Evolutionary conservation across 768 basidiomycete species (phyloP).

Genomic region (Chiua virens): DNA sequence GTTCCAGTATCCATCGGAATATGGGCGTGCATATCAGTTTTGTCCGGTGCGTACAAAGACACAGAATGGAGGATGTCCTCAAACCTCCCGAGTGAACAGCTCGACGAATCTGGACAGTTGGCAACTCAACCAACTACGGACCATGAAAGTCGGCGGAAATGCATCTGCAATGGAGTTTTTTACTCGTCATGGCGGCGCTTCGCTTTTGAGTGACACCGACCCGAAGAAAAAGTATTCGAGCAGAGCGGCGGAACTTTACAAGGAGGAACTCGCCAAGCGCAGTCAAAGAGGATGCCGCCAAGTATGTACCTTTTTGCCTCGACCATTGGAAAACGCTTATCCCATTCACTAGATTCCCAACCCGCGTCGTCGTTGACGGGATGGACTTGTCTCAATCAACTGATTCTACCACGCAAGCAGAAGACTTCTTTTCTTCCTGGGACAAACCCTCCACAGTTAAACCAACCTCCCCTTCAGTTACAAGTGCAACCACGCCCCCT

Average conservation of each 20-base stretch:
- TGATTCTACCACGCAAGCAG: slow-evolving; percentile 46
- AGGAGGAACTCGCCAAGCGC: slow-evolving; percentile 81
- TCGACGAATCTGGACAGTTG: slow-evolving; percentile 97
- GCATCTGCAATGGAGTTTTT: slow-evolving; percentile 85
- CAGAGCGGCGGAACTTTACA: slow-evolving; percentile 83
- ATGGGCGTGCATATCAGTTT: slow-evolving; percentile 99
- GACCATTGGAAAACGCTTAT: background rate
- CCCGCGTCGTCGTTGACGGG: slow-evolving; percentile 83
- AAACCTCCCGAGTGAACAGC: slow-evolving; percentile 42
- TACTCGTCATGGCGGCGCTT: slow-evolving; percentile 77
- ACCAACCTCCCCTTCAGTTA: slow-evolving; percentile 49
- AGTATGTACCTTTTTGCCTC: slow-evolving; percentile 42
- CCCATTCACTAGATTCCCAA: slow-evolving; percentile 58
- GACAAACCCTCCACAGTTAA: slow-evolving; percentile 74
- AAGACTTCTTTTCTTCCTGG: slow-evolving; percentile 98
- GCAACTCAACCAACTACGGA: slow-evolving; percentile 87
- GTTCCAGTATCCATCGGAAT: slow-evolving; percentile 92
- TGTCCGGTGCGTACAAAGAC: slow-evolving; percentile 64
- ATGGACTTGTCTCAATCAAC: slow-evolving; percentile 45
- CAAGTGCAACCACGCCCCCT: slow-evolving; percentile 49
- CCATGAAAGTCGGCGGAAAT: slow-evolving; percentile 97
- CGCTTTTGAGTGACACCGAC: slow-evolving; percentile 69
- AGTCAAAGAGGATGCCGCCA: slow-evolving; percentile 72
- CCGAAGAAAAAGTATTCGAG: slow-evolving; percentile 89
- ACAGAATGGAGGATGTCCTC: background rate